Evolutionary conservation across 805 yeast species (phyloP), one percentile per base, ranked within the genome.

Genomic region (Lachancea thermotolerans): DNA sequence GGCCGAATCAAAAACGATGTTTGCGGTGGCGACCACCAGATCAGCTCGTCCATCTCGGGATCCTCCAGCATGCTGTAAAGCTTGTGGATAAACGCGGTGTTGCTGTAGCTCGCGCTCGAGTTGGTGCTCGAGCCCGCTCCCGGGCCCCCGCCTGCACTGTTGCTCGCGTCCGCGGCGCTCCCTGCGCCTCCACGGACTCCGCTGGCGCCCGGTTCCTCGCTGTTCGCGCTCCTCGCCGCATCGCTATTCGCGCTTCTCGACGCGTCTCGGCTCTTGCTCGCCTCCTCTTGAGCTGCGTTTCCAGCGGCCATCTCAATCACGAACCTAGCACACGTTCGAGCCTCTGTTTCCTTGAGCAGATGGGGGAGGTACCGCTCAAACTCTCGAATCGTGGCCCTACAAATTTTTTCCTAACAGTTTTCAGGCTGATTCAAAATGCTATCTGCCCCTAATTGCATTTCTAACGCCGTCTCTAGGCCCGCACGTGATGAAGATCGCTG

Each of bases 31-130:
- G 87, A 66, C 97, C 98, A 91, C 81, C 91, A 82, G 18, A 91
- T 91, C 33, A 91, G 72, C 58, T 84, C 93, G 46, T 76, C 68
- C 30, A 91, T 68, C 27, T 75, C 65, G 2, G 70, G 69, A 59
- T 91, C 96, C 55, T 90, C 95, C 40, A 91, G 74, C 95, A 91
- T 91, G 51, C 83, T 80, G 70, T 86, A 90, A 21, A 91, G 75
- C 61, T 91, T 91, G 66, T 90, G 96, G 48, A 90, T 85, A 67
- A 91, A 91, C 28, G 42, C 49, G 6, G 43, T 45, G 48, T 44
- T 38, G 33, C 37, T 38, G 45, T 34, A 18, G 39, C 41, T 41
- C 35, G 39, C 16, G 33, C 40, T 27, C 37, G 28, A 35, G 34
- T 11, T 39, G 15, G 35, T 30, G 18, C 36, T 32, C 28, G 16